Percentiles rank a stretch among this genome's conserved stretches.
phyloP scores from a whole-genome alignment of 495 filamentous ascomycete species.

The Immersiella caudata region DNA sequence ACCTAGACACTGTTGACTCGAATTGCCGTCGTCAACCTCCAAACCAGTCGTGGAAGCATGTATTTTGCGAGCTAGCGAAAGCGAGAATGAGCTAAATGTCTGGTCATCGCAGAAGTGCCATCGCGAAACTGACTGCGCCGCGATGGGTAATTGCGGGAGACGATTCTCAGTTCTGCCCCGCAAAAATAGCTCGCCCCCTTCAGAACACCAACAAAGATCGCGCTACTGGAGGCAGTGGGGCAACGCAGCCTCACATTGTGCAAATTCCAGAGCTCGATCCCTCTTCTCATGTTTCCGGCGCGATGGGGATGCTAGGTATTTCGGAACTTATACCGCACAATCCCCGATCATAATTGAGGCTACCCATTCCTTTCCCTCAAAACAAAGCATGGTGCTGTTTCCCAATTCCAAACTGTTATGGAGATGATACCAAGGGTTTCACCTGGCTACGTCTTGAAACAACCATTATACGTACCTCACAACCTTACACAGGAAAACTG shows the following conservation, averaged over 20 bases:
- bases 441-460: neutral
- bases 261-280: no score
- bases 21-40: no score
- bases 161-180: neutral
- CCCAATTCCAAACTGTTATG: neutral
- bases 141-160: neutral
- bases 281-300: no score
- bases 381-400: neutral
- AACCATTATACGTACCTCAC: neutral
- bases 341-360: neutral
- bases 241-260: no score
- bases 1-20: no score
- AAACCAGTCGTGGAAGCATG: no score
- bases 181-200: neutral
- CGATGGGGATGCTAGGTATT: no score
- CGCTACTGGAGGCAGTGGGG: no score
- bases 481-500: neutral
- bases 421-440: conserved; percentile 5
- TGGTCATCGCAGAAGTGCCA: no score
- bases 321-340: neutral
- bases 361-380: neutral
- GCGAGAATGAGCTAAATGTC: no score
- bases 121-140: no score
- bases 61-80: no score
- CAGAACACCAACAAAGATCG: neutral